These are phyloP conservation scores for Penicillium canariense DNA, from an alignment of 495 filamentous ascomycete genomes.

Conservation along the genomic window DNA sequence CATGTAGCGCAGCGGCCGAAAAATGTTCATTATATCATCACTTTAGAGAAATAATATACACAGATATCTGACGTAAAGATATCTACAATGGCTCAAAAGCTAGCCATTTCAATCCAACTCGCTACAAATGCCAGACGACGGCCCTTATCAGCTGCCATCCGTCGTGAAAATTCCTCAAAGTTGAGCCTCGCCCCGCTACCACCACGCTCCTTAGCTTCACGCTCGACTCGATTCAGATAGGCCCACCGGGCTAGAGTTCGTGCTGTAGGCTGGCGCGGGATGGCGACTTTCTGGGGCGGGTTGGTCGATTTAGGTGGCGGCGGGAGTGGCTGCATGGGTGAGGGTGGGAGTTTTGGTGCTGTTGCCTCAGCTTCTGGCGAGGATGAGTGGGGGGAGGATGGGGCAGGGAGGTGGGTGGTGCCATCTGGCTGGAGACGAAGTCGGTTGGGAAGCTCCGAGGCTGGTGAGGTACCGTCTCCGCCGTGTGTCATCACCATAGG, in stretches of 20 bases:
- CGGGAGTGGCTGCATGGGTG: conserved; percentile 36
- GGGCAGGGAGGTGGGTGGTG: conserved; percentile 37
- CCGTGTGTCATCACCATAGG: conserved; percentile 3
- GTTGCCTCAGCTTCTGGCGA: conserved; percentile 41
- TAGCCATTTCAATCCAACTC: conserved; percentile 81
- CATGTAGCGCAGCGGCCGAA: too few species aligned
- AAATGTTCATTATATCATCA: too few species aligned
- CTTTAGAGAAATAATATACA: conserved; percentile 19
- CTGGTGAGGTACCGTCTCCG: conserved; percentile 3
- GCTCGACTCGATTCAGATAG: conserved; percentile 56
- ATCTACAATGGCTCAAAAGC: conserved; percentile 39
- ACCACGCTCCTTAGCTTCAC: conserved; percentile 65
- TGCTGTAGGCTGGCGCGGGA: conserved; percentile 30
- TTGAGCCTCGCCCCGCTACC: conserved; percentile 70
- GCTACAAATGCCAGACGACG: conserved; percentile 70
- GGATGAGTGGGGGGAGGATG: conserved; percentile 31
- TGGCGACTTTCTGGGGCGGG: conserved; percentile 13
- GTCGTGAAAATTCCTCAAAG: conserved; percentile 69
- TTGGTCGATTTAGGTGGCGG: conserved; percentile 25
- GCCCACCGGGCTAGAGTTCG: conserved; percentile 51
- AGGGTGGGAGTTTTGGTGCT: conserved; percentile 36
- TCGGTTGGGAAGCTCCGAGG: conserved; percentile 23
- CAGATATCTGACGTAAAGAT: not conserved
- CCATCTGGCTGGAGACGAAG: conserved; percentile 36
- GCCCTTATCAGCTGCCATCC: conserved; percentile 64